Percentiles rank a stretch among this genome's conserved stretches.
Conservation (phyloP, 768 basidiomycete species). For the Mycena olivaceomarginata region DNA sequence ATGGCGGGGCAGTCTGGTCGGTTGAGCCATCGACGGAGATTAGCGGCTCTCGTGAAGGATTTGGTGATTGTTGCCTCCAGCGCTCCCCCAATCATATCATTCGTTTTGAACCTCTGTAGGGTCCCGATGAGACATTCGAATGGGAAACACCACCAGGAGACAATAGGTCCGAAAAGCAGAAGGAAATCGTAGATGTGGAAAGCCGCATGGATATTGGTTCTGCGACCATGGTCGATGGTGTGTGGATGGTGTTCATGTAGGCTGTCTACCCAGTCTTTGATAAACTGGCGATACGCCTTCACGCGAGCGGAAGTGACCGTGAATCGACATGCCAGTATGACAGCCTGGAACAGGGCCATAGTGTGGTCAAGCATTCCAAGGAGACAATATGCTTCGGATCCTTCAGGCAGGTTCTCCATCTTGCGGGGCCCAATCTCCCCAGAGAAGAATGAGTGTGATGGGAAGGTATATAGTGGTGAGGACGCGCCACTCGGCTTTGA, state of each 20-base stretch:
- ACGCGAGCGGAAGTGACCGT: slow-evolving; percentile 35
- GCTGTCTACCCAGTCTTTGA: slow-evolving; percentile 50
- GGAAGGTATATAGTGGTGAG: slow-evolving; percentile 56
- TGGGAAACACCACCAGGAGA: slow-evolving; percentile 62
- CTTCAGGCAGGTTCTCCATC: slow-evolving; percentile 9
- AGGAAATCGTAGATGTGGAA: slow-evolving; percentile 61
- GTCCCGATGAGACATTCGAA: slow-evolving; percentile 61
- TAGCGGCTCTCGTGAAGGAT: slow-evolving; percentile 33
- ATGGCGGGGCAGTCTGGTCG: slow-evolving; percentile 42
- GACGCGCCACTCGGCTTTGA: slow-evolving; percentile 61
- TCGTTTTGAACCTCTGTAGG: slow-evolving; percentile 56
- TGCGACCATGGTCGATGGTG: slow-evolving; percentile 17
- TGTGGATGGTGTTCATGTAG: slow-evolving; percentile 50
- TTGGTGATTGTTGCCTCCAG: slow-evolving; percentile 25
- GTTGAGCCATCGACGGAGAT: slow-evolving; percentile 42
- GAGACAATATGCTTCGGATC: slow-evolving; percentile 20
- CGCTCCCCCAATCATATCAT: slow-evolving; percentile 51
- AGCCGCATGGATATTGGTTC: slow-evolving; percentile 52
- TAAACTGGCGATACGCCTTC: slow-evolving; percentile 26
- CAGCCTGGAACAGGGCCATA: slow-evolving; percentile 52
- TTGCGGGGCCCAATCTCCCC: slow-evolving; percentile 48
- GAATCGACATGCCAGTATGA: slow-evolving; percentile 44
- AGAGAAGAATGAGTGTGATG: slow-evolving; percentile 55
- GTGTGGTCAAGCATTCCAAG: slow-evolving; percentile 50
- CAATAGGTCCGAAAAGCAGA: slow-evolving; percentile 56